Percentiles rank a stretch among this genome's conserved stretches.
These are phyloP conservation scores for Galium porrigens DNA, from an alignment of 305 asterid genomes.

Conservation along the genomic window DNA sequence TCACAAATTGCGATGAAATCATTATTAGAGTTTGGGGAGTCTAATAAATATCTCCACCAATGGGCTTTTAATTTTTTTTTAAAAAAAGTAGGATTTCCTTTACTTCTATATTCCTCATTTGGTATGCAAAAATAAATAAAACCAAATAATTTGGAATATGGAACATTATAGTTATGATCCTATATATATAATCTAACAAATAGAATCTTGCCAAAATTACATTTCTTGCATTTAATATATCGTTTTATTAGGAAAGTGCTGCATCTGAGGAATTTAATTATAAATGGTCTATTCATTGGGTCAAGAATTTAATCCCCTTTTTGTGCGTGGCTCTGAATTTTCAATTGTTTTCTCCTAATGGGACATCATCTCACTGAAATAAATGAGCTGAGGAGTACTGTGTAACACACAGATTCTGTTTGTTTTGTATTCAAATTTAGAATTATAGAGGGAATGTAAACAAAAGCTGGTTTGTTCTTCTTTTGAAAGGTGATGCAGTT, in stretches of 20 bases:
- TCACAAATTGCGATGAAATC: no score
- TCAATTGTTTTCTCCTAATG: conserved; percentile 21
- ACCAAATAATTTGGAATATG: no score
- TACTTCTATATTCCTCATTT: conserved; percentile 6
- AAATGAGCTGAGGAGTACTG: conserved; percentile 6
- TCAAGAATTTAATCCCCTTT: conserved; percentile 20
- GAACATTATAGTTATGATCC: no score
- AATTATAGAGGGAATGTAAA: neutral
- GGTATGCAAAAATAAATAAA: neutral
- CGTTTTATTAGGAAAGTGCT: neutral
- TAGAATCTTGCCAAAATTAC: neutral
- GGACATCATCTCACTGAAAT: conserved; percentile 9
- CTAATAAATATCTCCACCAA: no score
- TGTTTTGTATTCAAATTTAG: conserved; percentile 14
- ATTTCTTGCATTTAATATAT: neutral
- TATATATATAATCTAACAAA: neutral
- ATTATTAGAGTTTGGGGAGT: no score
- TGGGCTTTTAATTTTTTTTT: no score
- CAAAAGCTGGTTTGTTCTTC: conserved; percentile 1
- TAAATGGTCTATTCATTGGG: conserved; percentile 9
- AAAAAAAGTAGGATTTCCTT: no score
- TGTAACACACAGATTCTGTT: conserved; percentile 8
- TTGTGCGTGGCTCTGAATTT: conserved; percentile 30
- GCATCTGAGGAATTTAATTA: neutral
- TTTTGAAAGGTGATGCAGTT: conserved; percentile 6